phyloP scores from a whole-genome alignment of 2,329 filamentous ascomycete species.

The Penicillium sp. region DNA sequence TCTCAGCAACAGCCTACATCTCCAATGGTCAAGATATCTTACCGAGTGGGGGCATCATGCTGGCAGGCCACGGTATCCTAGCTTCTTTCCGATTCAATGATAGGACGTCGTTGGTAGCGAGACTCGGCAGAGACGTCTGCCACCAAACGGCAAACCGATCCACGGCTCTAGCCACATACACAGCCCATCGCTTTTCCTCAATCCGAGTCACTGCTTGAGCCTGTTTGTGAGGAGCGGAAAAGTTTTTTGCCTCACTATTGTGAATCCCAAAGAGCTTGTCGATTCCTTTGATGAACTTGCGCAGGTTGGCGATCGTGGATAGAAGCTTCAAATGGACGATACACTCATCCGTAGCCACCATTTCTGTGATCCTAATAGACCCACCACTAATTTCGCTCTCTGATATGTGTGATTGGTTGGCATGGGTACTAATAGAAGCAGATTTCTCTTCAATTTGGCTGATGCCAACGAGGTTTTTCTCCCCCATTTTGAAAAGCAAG shows the following conservation, averaged over 20 bases:
- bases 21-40: conserved; percentile 27
- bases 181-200: conserved; percentile 73
- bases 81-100: too few relatives aligned
- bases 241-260: not conserved
- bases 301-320: conserved; percentile 1
- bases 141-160: conserved; percentile 73
- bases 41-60: conserved; percentile 65
- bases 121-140: conserved; percentile 38
- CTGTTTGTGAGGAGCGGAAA: not conserved
- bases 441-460: too few relatives aligned
- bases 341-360: not conserved
- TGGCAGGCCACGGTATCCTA: conserved; percentile 42
- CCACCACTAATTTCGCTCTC: too few relatives aligned
- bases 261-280: conserved; percentile 4
- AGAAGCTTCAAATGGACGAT: conserved; percentile 5
- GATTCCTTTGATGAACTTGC: not conserved
- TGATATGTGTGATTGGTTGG: too few relatives aligned
- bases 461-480: too few relatives aligned
- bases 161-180: conserved; percentile 70
- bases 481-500: too few relatives aligned
- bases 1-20: too few relatives aligned
- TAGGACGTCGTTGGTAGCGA: too few relatives aligned
- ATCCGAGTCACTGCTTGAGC: conserved; percentile 48
- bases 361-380: too few relatives aligned
- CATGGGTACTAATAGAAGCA: too few relatives aligned